phyloP scores from a whole-genome alignment of 2,329 filamentous ascomycete species.

The Ascochyta pisi region DNA sequence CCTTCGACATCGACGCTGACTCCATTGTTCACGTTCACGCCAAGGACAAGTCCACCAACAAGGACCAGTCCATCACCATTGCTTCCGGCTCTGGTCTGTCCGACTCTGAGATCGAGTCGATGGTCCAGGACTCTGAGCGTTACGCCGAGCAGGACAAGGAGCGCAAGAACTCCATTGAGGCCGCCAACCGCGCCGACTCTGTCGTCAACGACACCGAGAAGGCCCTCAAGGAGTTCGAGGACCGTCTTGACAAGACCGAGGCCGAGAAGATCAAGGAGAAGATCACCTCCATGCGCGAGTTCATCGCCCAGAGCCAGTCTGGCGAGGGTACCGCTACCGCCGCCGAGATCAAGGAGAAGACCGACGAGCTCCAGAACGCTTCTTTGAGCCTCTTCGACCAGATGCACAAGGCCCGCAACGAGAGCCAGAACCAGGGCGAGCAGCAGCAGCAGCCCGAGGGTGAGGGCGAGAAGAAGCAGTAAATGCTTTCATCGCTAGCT shows the following conservation, averaged over 20 bases:
- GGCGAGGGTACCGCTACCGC: constrained; percentile 87
- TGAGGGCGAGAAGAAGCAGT: constrained; percentile 78
- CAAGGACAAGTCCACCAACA: constrained; percentile 99
- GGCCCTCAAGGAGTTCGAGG: constrained; percentile 94
- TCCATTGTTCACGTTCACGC: constrained; percentile 97
- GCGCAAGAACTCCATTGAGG: constrained; percentile 93
- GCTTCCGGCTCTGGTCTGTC: constrained; percentile 96
- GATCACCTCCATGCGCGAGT: constrained; percentile 83
- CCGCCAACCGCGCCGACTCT: constrained; percentile 95
- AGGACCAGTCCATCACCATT: constrained; percentile 99
- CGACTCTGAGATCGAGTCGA: constrained; percentile 91
- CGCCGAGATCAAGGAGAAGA: constrained; percentile 97
- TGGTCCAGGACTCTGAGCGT: constrained; percentile 98
- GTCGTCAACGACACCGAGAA: constrained; percentile 98
- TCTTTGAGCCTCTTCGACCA: constrained; percentile 98
- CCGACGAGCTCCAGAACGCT: constrained; percentile 94
- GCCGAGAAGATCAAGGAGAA: constrained; percentile 93
- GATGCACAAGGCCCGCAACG: constrained; percentile 95
- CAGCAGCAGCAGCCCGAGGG: constrained; percentile 52
- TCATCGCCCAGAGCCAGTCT: constrained; percentile 91
- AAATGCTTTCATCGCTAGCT: constrained; percentile 42
- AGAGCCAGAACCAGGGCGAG: constrained; percentile 58
- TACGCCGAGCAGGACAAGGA: constrained; percentile 95
- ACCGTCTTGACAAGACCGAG: constrained; percentile 96
- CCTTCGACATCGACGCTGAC: constrained; percentile 98